Conservation (phyloP, 352 stramenopile species). For the Globisporangium middletonii region DNA sequence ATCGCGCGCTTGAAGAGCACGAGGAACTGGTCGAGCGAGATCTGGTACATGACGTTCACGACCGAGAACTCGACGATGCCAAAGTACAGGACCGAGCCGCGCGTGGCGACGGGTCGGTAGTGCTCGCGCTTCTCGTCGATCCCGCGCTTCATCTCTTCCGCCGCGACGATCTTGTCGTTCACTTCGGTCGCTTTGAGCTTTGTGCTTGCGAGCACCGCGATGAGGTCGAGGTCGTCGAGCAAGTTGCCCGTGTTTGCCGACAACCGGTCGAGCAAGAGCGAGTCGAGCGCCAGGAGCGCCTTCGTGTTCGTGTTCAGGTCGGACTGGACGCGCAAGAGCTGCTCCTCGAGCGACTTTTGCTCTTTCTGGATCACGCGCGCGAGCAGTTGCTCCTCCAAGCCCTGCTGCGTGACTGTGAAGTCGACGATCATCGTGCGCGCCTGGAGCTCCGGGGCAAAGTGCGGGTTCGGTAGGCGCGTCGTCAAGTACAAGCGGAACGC, state of each 20-base stretch:
- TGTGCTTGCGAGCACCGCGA: constrained; percentile 78
- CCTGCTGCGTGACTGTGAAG: constrained; percentile 89
- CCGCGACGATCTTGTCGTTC: constrained; percentile 87
- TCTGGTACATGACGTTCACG: constrained; percentile 92
- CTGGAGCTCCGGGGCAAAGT: constrained; percentile 68
- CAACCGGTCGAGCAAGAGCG: constrained; percentile 80
- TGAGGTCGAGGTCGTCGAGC: constrained; percentile 85
- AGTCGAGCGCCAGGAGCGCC: constrained; percentile 76
- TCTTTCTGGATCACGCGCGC: constrained; percentile 90
- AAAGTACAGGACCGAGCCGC: constrained; percentile 88
- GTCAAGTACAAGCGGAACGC: constrained; percentile 65
- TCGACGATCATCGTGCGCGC: constrained; percentile 73
- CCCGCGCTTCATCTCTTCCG: constrained; percentile 78
- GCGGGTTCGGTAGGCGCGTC: constrained; percentile 56
- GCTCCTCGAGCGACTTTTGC: constrained; percentile 86
- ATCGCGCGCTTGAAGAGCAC: constrained; percentile 82
- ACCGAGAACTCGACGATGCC: constrained; percentile 80
- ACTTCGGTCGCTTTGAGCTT: constrained; percentile 89
- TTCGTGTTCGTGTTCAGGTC: constrained; percentile 87
- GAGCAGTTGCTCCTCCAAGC: constrained; percentile 89
- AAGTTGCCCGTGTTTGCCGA: constrained; percentile 85
- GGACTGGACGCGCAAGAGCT: constrained; percentile 80
- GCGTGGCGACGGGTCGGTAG: constrained; percentile 85
- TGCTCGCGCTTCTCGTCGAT: constrained; percentile 91
- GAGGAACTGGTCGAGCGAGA: constrained; percentile 87